Conservation (phyloP, 208 protist genomes). For the Tetramitus jugosus region DNA sequence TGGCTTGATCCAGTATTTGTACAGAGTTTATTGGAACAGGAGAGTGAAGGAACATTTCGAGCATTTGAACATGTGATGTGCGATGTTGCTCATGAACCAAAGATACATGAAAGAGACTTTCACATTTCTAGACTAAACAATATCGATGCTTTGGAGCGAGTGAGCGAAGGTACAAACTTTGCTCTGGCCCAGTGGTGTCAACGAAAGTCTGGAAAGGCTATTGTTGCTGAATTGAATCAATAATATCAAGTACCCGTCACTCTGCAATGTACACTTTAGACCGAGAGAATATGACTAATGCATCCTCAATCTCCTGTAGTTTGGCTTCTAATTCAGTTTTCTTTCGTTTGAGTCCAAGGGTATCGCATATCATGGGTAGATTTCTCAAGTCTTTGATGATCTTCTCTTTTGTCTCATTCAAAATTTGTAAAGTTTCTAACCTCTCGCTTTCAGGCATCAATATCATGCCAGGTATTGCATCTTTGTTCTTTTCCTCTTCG, state of each 20-base stretch:
- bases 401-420: not conserved
- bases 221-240: no score
- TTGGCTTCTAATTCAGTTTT: not conserved
- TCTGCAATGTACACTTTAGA: not conserved
- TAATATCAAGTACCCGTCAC: no score
- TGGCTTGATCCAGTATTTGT: not conserved
- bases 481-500: not conserved
- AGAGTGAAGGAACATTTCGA: no score
- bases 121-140: no score
- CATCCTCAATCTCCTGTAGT: not conserved
- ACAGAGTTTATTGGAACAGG: no score
- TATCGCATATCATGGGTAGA: slow-evolving; percentile 1
- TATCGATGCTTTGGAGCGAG: no score
- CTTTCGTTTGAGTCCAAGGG: not conserved
- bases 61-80: no score
- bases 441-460: not conserved
- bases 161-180: no score
- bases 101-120: no score
- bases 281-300: not conserved
- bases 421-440: not conserved
- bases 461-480: not conserved
- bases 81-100: no score
- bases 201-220: no score
- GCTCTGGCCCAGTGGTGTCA: no score
- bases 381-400: not conserved